Base-by-base conservation (phyloP, 2,329 filamentous ascomycete species). In the Colletotrichum lupini region DNA sequence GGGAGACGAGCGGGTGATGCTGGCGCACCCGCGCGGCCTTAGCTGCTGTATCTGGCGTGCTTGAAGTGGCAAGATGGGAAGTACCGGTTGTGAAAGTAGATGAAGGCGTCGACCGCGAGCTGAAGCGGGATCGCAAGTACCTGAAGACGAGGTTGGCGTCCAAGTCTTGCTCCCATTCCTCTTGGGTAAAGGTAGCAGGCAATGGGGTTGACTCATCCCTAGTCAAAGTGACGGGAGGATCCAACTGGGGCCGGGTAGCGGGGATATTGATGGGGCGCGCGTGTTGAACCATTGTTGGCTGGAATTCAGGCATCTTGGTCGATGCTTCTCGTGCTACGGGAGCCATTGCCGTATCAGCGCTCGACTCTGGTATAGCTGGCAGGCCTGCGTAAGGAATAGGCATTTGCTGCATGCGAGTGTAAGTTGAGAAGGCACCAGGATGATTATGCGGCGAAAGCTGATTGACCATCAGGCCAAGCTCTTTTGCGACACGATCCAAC, bases 81-180 rank as follows among this genome's bases (percentile, higher is more conserved):
- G 85, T 86, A 19, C 85, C 83, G 57, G 85, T 79, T 16, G 84
- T 82, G 76, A 82, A 82, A 28, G 80, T 78, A 61, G 86, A 82
- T 76, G 79, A 82, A 74, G 85, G 82, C 67, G 82, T 81, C 24
- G 86, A 80, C 7, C 85, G 84, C 19, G 89, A 85, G 71, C 90
- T 87, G 81, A 97, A 96, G 72, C 94, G 92, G 22, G 91, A 93
- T 71, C 92, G 90, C 35, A 98, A 88, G 80, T 97, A 98, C 61
- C 92, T 91, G 85, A 98, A 98, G 42, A 98, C 94, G 81, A 98
- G 93, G 80, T 93, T 94, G 76, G 98, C 90, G 79, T 98, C 95
- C 5, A 98, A 88, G 67, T 98, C 94, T 73, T 93, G 92, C 83
- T 98, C 95, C 97, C 97, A 99, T 79, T 98, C 97, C 46, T 97